A percentile compares a stretch with the other conserved stretches of the same genome.
phyloP scores from a whole-genome alignment of 495 filamentous ascomycete genomes.

The Daldinia vernicosa region DNA sequence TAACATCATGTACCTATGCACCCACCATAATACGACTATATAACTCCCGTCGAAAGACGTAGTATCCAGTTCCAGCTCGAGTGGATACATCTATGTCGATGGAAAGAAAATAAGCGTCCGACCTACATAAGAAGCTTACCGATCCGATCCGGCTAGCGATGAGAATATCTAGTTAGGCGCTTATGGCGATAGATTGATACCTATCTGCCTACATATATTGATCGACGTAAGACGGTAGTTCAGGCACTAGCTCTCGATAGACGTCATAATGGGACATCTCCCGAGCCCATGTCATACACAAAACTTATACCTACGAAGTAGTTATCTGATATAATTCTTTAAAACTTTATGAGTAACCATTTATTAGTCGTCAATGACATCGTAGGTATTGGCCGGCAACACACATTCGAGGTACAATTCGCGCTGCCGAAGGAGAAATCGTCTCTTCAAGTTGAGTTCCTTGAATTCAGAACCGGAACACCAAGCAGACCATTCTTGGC shows the following conservation, averaged over 20 bases:
- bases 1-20: too few relatives aligned
- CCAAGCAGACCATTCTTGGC: too few relatives aligned
- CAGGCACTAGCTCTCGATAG: neutral
- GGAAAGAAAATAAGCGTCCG: constrained; percentile 10
- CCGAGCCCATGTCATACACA: neutral
- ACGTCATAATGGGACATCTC: neutral
- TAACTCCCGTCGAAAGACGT: neutral
- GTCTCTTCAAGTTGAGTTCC: too few relatives aligned
- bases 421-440: too few relatives aligned
- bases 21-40: neutral
- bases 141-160: constrained; percentile 9
- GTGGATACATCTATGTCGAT: neutral
- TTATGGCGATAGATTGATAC: constrained; percentile 5
- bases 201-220: neutral
- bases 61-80: constrained; percentile 17
- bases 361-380: neutral
- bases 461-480: too few relatives aligned
- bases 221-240: constrained; percentile 1
- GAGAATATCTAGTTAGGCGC: constrained; percentile 5
- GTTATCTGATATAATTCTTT: too few relatives aligned
- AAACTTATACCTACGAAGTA: too few relatives aligned
- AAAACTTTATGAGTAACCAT: neutral
- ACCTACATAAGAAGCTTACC: neutral
- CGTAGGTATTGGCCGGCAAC: neutral
- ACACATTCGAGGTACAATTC: too few relatives aligned